Percentiles rank a stretch among this genome's conserved stretches.
Evolutionary conservation across 139 green algal genomes (phyloP).

Genomic region (Micromonas pusilla): DNA sequence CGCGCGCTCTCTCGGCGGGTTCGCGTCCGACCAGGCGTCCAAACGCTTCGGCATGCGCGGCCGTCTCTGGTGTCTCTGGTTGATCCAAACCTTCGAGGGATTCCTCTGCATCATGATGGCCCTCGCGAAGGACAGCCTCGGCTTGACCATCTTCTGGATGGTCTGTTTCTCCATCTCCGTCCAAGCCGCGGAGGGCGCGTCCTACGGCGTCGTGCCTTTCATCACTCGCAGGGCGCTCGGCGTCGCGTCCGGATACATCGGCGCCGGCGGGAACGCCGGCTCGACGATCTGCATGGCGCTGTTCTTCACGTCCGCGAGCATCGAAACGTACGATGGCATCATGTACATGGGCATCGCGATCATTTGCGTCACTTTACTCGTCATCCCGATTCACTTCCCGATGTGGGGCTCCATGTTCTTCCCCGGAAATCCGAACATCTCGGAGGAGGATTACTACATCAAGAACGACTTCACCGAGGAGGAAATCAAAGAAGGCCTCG

Average conservation of each 20-base stretch:
- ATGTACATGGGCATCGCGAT: conserved; percentile 82
- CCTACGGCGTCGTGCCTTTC: conserved; percentile 85
- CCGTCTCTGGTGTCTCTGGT: conserved; percentile 62
- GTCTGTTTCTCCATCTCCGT: conserved; percentile 77
- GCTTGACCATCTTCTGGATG: conserved; percentile 67
- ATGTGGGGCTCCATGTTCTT: conserved; percentile 87
- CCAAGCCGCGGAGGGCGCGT: conserved; percentile 40
- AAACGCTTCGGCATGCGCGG: conserved; percentile 60
- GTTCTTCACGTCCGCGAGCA: conserved; percentile 67
- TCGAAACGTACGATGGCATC: conserved; percentile 59
- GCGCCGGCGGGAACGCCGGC: conserved; percentile 84
- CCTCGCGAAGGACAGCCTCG: conserved; percentile 49
- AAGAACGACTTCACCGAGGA: conserved; percentile 45
- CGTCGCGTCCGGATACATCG: conserved; percentile 77
- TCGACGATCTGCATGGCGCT: conserved; percentile 74
- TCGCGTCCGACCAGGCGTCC: conserved; percentile 51
- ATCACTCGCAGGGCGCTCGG: conserved; percentile 72
- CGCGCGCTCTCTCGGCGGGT: conserved; percentile 68
- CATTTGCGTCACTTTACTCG: conserved; percentile 54
- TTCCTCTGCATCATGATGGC: conserved; percentile 72
- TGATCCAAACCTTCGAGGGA: conserved; percentile 63
- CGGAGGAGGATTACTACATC: conserved; percentile 76
- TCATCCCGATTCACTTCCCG: conserved; percentile 79
- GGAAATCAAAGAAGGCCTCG: conserved; percentile 15
- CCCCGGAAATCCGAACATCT: conserved; percentile 44